phyloP scores from a whole-genome alignment of 2,329 filamentous ascomycete species.

The Chalaropsis thielavioides region DNA sequence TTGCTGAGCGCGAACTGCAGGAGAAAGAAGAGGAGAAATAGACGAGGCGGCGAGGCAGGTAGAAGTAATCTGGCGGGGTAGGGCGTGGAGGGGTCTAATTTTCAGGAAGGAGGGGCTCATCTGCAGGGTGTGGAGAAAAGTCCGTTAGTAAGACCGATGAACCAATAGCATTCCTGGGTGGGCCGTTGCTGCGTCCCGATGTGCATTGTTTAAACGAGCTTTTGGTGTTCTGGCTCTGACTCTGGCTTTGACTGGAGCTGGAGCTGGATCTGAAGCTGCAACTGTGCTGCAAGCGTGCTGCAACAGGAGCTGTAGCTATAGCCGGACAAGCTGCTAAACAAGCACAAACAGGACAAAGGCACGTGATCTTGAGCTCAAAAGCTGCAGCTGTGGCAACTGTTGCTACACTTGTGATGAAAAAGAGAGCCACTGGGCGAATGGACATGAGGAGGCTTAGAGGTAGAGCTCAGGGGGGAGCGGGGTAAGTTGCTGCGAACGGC shows the following conservation, averaged over 20 bases:
- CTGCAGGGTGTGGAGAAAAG: slow-evolving; percentile 30
- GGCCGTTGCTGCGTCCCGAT: slow-evolving; percentile 14
- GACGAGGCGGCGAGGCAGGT: slow-evolving; percentile 25
- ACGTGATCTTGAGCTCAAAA: neutral
- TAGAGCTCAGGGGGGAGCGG: slow-evolving; percentile 10
- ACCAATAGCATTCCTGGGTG: slow-evolving; percentile 21
- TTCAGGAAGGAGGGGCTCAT: slow-evolving; percentile 31
- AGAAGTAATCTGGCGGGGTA: slow-evolving; percentile 30
- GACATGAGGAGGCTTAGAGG: neutral
- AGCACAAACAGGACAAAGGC: neutral
- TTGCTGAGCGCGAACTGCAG: slow-evolving; percentile 19
- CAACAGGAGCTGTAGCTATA: neutral
- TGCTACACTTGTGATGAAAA: neutral
- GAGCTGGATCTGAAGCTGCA: neutral
- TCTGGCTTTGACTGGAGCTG: neutral
- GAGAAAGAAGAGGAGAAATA: slow-evolving; percentile 28
- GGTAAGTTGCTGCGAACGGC: slow-evolving; percentile 9
- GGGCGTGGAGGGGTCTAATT: slow-evolving; percentile 29
- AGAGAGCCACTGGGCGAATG: neutral
- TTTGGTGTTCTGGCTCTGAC: neutral
- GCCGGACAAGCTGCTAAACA: neutral
- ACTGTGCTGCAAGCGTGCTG: neutral
- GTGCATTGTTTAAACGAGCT: slow-evolving; percentile 3
- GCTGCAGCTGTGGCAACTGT: neutral
- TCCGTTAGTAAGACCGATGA: slow-evolving; percentile 25